Percentiles rank a stretch among this genome's conserved stretches.
These are phyloP conservation scores for Phytophthora pinifolia DNA, from an alignment of 352 stramenopile genomes.

Conservation along the genomic window DNA sequence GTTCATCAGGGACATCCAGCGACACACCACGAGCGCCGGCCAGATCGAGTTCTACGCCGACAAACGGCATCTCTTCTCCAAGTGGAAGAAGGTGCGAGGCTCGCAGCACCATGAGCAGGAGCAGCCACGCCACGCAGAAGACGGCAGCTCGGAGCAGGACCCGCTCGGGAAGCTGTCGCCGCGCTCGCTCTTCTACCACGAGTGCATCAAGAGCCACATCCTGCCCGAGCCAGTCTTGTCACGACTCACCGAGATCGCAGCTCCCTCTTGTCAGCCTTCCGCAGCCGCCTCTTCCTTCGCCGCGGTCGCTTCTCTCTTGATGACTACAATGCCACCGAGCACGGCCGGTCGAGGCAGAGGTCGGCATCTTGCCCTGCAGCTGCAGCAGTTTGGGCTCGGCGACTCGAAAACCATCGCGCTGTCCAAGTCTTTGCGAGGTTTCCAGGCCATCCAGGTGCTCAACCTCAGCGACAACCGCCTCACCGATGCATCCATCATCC, in stretches of 20 bases:
- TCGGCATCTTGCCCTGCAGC: conserved; percentile 46
- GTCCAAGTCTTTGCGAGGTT: conserved; percentile 51
- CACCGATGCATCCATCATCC: conserved; percentile 61
- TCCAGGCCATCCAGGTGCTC: conserved; percentile 62
- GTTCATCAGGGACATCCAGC: conserved; percentile 62
- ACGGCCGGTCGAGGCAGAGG: conserved; percentile 37
- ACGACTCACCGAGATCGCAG: conserved; percentile 50
- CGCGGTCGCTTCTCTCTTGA: conserved; percentile 38
- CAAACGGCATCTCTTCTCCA: conserved; percentile 72
- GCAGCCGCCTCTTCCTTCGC: conserved; percentile 32
- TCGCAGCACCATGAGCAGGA: conserved; percentile 57
- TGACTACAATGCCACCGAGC: conserved; percentile 37
- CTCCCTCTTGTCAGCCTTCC: conserved; percentile 11
- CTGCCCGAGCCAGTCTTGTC: conserved; percentile 73
- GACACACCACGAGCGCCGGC: conserved; percentile 47
- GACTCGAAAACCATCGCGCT: conserved; percentile 61
- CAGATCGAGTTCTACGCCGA: conserved; percentile 72
- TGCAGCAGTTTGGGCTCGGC: conserved; percentile 76
- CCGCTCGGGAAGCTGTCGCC: conserved; percentile 50
- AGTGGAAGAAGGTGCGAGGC: conserved; percentile 71
- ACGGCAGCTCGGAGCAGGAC: no score
- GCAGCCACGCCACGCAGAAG: no score
- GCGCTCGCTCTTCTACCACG: conserved; percentile 66
- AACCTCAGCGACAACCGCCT: conserved; percentile 72
- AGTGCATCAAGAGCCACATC: conserved; percentile 59